phyloP scores from a whole-genome alignment of 176 grass and related monocot genomes.

The Sorghum bicolor region Sorghum_bicolor_NCBIv3 NC_012874.2:8885001-8885500 shows the following conservation, averaged over 20 bases:
- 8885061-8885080: not conserved
- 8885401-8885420: not conserved
- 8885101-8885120: not conserved
- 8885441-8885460: not conserved
- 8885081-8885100: not conserved
- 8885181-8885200: not conserved
- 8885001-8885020: not conserved
- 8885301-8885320: constrained; percentile 2
- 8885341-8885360: not conserved
- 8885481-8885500: not conserved
- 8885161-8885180: not conserved
- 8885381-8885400: not conserved
- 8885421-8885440: too few species aligned
- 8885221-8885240: not conserved
- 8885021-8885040: not conserved
- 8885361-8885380: too few species aligned
- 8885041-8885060: not conserved
- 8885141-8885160: not conserved
- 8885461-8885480: not conserved
- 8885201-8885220: not conserved
- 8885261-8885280: not conserved
- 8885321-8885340: not conserved
- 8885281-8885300: too few species aligned
- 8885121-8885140: not conserved
- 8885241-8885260: not conserved